These are phyloP conservation scores for Grifola frondosa DNA, from an alignment of 1,284 basidiomycete species.

Conservation along the genomic window DNA sequence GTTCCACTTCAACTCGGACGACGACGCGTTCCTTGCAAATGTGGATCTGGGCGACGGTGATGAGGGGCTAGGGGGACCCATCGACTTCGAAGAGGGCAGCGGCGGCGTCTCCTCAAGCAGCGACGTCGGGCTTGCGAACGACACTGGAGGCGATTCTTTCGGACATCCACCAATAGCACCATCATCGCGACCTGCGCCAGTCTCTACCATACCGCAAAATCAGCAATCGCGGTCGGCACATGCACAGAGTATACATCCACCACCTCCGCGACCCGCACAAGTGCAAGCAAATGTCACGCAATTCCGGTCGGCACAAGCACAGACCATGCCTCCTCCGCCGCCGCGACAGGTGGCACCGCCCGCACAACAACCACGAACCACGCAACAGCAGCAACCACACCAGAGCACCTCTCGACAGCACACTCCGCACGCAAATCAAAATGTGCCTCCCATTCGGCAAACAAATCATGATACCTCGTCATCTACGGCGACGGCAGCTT, in stretches of 20 bases:
- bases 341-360: not conserved
- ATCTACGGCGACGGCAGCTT: conserved; percentile 9
- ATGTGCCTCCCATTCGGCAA: conserved; percentile 2
- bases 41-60: conserved; percentile 59
- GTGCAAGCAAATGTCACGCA: no score
- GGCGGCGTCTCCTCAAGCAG: conserved; percentile 15
- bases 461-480: no score
- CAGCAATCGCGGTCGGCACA: not conserved
- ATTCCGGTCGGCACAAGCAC: not conserved
- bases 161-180: not conserved
- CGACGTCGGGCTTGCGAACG: conserved; percentile 10
- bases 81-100: conserved; percentile 48
- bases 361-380: not conserved
- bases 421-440: not conserved
- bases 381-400: not conserved
- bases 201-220: not conserved
- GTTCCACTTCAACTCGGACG: conserved; percentile 58
- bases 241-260: no score
- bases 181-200: not conserved
- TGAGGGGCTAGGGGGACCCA: conserved; percentile 35
- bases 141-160: not conserved
- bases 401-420: not conserved
- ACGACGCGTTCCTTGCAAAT: conserved; percentile 59
- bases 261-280: no score
- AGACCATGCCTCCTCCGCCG: no score